phyloP scores from a whole-genome alignment of 331 rosid species.

The Erythrophleum ivorense region DNA sequence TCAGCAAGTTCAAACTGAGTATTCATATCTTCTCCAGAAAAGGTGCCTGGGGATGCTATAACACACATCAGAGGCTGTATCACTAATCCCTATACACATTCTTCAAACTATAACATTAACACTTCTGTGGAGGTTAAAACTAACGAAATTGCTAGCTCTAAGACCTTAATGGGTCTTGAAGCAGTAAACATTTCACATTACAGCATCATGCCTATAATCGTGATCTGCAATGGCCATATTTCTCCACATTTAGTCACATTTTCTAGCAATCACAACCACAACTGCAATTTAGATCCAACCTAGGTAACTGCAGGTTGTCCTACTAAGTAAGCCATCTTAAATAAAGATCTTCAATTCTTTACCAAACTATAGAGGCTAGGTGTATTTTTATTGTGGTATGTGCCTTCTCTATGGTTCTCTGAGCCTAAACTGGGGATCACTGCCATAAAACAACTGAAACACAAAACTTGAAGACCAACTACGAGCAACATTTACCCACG shows the following conservation, averaged over 20 bases:
- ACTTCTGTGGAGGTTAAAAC: constrained; percentile 15
- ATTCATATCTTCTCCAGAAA: constrained; percentile 14
- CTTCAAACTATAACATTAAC: background rate
- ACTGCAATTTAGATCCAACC: background rate
- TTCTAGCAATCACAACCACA: background rate
- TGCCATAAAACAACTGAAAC: constrained; percentile 3
- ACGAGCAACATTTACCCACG: constrained; percentile 7
- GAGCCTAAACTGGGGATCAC: background rate
- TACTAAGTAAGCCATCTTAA: background rate
- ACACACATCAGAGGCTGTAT: background rate
- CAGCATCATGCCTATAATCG: background rate
- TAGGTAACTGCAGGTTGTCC: background rate
- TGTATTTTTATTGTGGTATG: background rate
- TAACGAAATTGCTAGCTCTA: constrained; percentile 8
- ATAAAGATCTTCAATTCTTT: background rate
- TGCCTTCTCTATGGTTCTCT: constrained; percentile 16
- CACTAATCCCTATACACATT: background rate
- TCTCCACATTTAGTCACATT: background rate
- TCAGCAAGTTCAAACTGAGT: background rate
- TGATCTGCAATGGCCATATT: background rate
- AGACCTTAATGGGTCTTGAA: background rate
- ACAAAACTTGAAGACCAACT: background rate
- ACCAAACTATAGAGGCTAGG: constrained; percentile 3
- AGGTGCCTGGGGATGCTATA: constrained; percentile 11
- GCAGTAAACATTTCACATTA: background rate